Percentiles rank a stretch among this genome's conserved stretches.
Evolutionary conservation across 495 filamentous ascomycete species (phyloP).

Genomic region (Trichoderma asperelloides): DNA sequence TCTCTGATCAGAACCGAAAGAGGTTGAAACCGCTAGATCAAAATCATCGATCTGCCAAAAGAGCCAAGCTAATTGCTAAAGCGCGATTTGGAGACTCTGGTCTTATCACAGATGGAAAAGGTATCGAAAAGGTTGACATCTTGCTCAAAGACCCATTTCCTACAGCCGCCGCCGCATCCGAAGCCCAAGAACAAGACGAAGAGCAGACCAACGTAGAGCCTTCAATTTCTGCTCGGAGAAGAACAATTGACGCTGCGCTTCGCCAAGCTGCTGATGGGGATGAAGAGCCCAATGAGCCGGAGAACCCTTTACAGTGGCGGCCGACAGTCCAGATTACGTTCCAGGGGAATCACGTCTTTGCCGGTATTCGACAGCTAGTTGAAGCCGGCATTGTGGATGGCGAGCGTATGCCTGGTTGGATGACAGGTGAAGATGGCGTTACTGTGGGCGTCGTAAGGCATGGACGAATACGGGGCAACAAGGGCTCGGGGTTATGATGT

Average conservation of each 20-base stretch:
- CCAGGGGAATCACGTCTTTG: conserved; percentile 70
- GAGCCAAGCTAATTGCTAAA: conserved; percentile 37
- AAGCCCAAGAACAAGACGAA: conserved; percentile 16
- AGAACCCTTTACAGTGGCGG: neutral
- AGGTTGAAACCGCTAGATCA: conserved; percentile 19
- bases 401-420: conserved; percentile 76
- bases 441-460: conserved; percentile 57
- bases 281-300: conserved; percentile 12
- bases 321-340: conserved; percentile 53
- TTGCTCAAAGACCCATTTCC: conserved; percentile 48
- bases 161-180: conserved; percentile 21
- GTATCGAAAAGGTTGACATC: conserved; percentile 54
- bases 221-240: conserved; percentile 15
- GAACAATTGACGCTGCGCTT: conserved; percentile 21
- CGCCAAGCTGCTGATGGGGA: conserved; percentile 17
- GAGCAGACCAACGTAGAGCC: conserved; percentile 22
- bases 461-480: conserved; percentile 48
- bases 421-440: conserved; percentile 79
- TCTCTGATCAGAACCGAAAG: conserved; percentile 15
- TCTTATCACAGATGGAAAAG: conserved; percentile 42
- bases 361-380: conserved; percentile 64
- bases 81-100: conserved; percentile 47
- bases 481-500: conserved; percentile 35
- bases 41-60: conserved; percentile 31
- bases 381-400: conserved; percentile 67